phyloP scores from a whole-genome alignment of 2,329 filamentous ascomycete species.

The Ceratocystis harringtonii region DNA sequence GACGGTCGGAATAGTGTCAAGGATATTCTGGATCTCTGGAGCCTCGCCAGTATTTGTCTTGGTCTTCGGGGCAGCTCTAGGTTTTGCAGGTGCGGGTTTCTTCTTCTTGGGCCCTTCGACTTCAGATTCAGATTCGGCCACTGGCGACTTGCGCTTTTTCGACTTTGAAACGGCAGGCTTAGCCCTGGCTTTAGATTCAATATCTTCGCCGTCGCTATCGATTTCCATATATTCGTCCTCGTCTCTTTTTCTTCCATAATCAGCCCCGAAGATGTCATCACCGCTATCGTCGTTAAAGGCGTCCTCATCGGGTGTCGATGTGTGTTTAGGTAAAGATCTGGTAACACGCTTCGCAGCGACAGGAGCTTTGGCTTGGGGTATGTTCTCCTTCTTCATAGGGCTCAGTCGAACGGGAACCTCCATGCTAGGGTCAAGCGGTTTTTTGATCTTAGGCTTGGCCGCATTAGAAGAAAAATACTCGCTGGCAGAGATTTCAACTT shows the following conservation, averaged over 20 bases:
- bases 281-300: conserved; percentile 53
- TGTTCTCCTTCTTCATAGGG: conserved; percentile 33
- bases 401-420: conserved; percentile 37
- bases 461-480: conserved; percentile 39
- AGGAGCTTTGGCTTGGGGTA: conserved; percentile 15
- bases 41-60: conserved; percentile 58
- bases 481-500: conserved; percentile 38
- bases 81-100: conserved; percentile 42
- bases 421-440: conserved; percentile 26
- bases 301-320: conserved; percentile 25
- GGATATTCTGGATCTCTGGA: conserved; percentile 59
- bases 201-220: conserved; percentile 44
- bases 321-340: background rate
- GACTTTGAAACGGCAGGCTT: conserved; percentile 23
- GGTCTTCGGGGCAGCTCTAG: conserved; percentile 37
- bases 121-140: conserved; percentile 38
- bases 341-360: conserved; percentile 21
- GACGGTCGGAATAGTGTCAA: conserved; percentile 74
- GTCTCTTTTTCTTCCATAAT: conserved; percentile 51
- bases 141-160: conserved; percentile 45
- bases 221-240: conserved; percentile 59
- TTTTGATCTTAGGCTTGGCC: conserved; percentile 22
- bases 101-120: conserved; percentile 50
- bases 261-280: conserved; percentile 71
- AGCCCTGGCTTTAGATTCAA: conserved; percentile 25